A percentile compares a stretch with the other conserved stretches of the same genome.
Evolutionary conservation across 2,329 filamentous ascomycete species (phyloP).

Genomic region (Venturia effusa): DNA sequence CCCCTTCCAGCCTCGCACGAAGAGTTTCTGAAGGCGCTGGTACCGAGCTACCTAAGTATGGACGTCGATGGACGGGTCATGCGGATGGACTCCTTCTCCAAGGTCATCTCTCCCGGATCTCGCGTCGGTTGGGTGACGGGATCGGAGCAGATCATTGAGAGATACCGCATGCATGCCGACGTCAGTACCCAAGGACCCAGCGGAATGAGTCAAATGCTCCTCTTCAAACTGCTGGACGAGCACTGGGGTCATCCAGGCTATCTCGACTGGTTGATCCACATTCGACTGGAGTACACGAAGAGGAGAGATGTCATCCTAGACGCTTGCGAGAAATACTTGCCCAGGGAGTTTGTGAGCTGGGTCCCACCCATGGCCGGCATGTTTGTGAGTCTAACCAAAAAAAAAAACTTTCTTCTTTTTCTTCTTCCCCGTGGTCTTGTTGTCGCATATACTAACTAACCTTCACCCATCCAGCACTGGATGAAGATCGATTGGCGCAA

Average conservation of each 20-base stretch:
- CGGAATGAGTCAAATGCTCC: conserved; percentile 70
- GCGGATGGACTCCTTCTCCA: conserved; percentile 87
- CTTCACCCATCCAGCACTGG: too few relatives aligned
- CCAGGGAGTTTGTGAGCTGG: conserved; percentile 67
- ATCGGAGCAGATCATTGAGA: conserved; percentile 71
- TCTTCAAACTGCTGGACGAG: conserved; percentile 87
- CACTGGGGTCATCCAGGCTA: conserved; percentile 90
- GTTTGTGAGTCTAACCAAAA: conserved; percentile 63
- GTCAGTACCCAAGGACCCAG: conserved; percentile 74
- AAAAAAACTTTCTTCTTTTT: too few relatives aligned
- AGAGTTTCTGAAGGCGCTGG: conserved; percentile 61
- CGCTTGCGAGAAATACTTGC: conserved; percentile 71
- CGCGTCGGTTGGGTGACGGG: conserved; percentile 84
- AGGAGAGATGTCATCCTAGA: conserved; percentile 66
- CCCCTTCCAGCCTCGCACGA: conserved; percentile 52
- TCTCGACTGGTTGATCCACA: conserved; percentile 74
- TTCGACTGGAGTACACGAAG: conserved; percentile 70
- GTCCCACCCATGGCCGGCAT: conserved; percentile 74
- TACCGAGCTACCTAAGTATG: conserved; percentile 67
- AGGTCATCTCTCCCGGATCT: conserved; percentile 75
- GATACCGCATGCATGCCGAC: conserved; percentile 74
- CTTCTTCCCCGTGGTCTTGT: too few relatives aligned
- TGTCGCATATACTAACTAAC: too few relatives aligned
- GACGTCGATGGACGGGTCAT: conserved; percentile 82
- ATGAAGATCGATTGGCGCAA: conserved; percentile 54